Base-by-base conservation (phyloP, 176 grass and related monocot species). In the Phragmites australis region DNA sequence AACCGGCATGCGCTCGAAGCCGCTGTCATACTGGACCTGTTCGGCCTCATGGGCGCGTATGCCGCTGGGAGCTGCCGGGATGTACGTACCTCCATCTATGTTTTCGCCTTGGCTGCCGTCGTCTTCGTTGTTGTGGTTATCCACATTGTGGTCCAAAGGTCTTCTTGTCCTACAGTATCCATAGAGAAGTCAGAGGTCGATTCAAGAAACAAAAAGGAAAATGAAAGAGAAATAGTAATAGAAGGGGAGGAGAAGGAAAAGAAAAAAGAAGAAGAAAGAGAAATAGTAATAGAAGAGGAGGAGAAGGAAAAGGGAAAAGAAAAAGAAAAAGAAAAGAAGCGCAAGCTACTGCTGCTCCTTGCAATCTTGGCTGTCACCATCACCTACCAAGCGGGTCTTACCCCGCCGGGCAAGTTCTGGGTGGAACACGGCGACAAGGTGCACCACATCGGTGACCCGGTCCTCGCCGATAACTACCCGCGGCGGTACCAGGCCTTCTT, bases 361-460 rank as follows among this genome's bases (percentile, higher is more conserved):
- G 81, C 81, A 0, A 84, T 85, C 26, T 30, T 91, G n/a, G 85
- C 77, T 8, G 81, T 85, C 0, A 81, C 84, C 1, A 65, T 87
- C 54, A 91, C 89, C 27, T 91, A 88, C 31, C 89, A 91, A 77
- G 89, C 81, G 3, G 85, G 89, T 31, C 4, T 91, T 12, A 91
- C 82, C 26, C 89, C 85, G 4, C 89, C 89, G 1, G 81, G 85
- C 2, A 81, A 77, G 2, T 62, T 91, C 63, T 84, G 85, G 85
- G n/a, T 52, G 0, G 65, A 19, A 10, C 16, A 91, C 10, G 39
- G 65, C 3, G 2, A 1, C 4, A 1, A 0, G 13, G 30, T 9
- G 10, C 27, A 66, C n/a, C 54, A 9, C 0, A 61, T 81, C 0
- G 89, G 89, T 9, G 64, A 30, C 42, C 77, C 89, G 5, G 62